phyloP scores from a whole-genome alignment of 2,329 filamentous ascomycete species.

The Fusarium caatingaense region DNA sequence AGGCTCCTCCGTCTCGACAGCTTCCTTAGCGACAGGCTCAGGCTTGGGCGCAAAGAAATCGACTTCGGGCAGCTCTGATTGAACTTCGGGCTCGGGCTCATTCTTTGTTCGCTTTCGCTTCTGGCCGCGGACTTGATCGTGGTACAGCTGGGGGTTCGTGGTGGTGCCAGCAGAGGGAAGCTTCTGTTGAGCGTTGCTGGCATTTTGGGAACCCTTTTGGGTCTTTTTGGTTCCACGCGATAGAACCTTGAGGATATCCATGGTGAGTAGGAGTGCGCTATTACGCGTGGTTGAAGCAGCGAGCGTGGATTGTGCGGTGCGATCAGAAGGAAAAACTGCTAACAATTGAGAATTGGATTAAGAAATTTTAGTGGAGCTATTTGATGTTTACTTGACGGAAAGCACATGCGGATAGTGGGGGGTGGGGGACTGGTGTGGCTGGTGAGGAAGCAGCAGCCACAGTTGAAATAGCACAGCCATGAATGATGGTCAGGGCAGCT shows the following conservation, averaged over 20 bases:
- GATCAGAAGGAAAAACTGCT: constrained; percentile 31
- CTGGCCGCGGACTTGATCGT: constrained; percentile 64
- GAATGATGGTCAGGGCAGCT: not conserved
- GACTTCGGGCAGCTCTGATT: constrained; percentile 58
- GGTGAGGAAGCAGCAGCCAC: constrained; percentile 2
- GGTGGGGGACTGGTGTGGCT: constrained; percentile 22
- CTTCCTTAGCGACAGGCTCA: constrained; percentile 50
- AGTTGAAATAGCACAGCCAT: not conserved
- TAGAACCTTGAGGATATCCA: constrained; percentile 80
- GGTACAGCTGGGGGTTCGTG: constrained; percentile 76
- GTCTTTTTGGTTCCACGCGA: constrained; percentile 75
- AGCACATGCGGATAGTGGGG: constrained; percentile 40
- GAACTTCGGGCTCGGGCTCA: constrained; percentile 49
- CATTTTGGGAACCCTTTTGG: constrained; percentile 50
- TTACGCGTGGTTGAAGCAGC: constrained; percentile 8
- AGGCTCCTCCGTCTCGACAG: constrained; percentile 36
- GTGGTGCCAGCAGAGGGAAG: constrained; percentile 74
- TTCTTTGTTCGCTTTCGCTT: constrained; percentile 66
- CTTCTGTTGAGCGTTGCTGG: constrained; percentile 52
- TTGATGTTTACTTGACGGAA: constrained; percentile 5
- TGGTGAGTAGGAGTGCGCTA: constrained; percentile 46
- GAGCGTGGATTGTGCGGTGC: constrained; percentile 14
- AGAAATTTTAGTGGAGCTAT: constrained; percentile 45
- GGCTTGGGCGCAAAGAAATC: constrained; percentile 69
- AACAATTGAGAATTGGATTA: constrained; percentile 27